Conservation (phyloP, 202 grass and related monocot species). For the Carex arenaria region DNA sequence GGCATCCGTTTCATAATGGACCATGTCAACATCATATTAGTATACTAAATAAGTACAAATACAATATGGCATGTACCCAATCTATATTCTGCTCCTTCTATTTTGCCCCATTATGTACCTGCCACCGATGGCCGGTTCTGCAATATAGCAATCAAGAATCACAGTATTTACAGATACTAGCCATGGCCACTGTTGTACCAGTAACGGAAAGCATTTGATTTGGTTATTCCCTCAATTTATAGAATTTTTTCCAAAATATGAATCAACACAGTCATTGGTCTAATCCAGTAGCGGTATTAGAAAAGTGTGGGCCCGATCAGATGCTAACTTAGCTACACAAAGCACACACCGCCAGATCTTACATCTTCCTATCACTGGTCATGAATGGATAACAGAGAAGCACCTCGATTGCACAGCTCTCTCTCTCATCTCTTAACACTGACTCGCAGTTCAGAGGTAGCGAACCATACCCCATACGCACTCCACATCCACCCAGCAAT, state of each 20-base stretch:
- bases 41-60: neutral
- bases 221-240: neutral
- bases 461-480: neutral
- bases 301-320: neutral
- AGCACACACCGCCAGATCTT: neutral
- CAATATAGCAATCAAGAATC: neutral
- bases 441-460: constrained; percentile 6
- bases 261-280: neutral
- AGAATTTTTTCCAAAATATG: neutral
- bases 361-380: neutral
- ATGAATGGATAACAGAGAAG: constrained; percentile 14
- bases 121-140: neutral
- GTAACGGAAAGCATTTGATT: neutral
- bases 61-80: neutral
- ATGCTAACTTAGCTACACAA: constrained; percentile 7
- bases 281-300: neutral
- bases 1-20: neutral
- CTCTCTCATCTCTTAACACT: constrained; percentile 5
- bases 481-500: constrained; percentile 15
- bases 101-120: neutral
- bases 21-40: neutral
- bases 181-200: neutral
- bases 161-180: neutral
- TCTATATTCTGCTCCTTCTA: neutral
- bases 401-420: neutral